Evolutionary conservation across 2,329 filamentous ascomycete genomes (phyloP).

Genomic region (Calonectria fujianensis): DNA sequence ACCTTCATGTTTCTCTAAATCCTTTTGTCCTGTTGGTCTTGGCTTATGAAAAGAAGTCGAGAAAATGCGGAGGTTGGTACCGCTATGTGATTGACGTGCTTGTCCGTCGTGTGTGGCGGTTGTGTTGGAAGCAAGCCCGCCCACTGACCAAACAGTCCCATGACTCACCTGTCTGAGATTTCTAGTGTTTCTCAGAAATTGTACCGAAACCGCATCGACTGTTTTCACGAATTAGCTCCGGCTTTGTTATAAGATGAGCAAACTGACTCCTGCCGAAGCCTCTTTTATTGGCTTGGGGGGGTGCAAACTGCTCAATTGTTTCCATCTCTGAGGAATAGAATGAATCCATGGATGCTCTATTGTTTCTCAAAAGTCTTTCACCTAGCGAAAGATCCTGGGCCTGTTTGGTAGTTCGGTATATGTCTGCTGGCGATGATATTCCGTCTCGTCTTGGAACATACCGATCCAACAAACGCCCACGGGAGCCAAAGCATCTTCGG

Average conservation of each 20-base stretch:
- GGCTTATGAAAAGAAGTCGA: slow-evolving; percentile 69
- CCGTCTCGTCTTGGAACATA: slow-evolving; percentile 69
- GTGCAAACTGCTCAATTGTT: slow-evolving; percentile 40
- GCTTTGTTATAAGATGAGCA: background rate
- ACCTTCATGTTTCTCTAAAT: slow-evolving; percentile 81
- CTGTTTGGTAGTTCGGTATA: slow-evolving; percentile 67
- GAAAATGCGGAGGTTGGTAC: slow-evolving; percentile 82
- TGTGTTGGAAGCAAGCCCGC: slow-evolving; percentile 77
- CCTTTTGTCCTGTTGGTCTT: slow-evolving; percentile 70
- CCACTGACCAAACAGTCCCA: slow-evolving; percentile 85
- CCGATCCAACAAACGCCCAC: slow-evolving; percentile 64
- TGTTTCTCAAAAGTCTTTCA: slow-evolving; percentile 68
- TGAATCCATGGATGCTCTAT: slow-evolving; percentile 63
- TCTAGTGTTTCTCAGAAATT: slow-evolving; percentile 50
- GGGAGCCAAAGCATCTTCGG: slow-evolving; percentile 36
- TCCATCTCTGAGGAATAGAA: slow-evolving; percentile 60
- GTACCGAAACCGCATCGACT: slow-evolving; percentile 54
- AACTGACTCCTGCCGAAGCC: slow-evolving; percentile 43
- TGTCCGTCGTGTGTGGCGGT: slow-evolving; percentile 77
- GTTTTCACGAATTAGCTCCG: slow-evolving; percentile 36
- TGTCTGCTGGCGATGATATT: slow-evolving; percentile 62
- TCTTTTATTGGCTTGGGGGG: slow-evolving; percentile 44
- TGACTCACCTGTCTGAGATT: slow-evolving; percentile 74
- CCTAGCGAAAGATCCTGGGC: slow-evolving; percentile 63
- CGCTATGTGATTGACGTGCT: slow-evolving; percentile 79